Evolutionary conservation across 2,329 filamentous ascomycete species (phyloP).

Genomic region (Simplicillium aogashimaense): DNA sequence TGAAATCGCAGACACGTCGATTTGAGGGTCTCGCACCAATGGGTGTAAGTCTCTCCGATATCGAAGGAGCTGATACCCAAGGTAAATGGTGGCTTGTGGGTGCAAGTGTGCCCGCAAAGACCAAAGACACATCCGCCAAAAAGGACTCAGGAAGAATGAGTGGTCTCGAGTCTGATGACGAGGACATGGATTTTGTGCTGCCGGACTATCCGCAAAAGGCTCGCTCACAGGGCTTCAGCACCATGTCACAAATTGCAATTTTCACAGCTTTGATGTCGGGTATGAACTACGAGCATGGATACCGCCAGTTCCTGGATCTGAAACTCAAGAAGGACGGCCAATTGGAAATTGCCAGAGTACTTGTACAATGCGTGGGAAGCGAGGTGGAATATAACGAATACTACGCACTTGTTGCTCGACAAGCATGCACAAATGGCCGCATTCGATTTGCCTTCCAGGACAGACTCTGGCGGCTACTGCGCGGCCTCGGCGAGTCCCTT

Average conservation of each 20-base stretch:
- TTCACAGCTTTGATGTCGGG: slow-evolving; percentile 87
- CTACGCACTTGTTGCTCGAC: slow-evolving; percentile 76
- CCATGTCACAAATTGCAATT: slow-evolving; percentile 77
- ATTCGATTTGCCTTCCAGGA: slow-evolving; percentile 82
- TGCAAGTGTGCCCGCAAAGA: slow-evolving; percentile 64
- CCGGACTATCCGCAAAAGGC: slow-evolving; percentile 67
- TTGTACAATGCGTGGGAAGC: slow-evolving; percentile 77
- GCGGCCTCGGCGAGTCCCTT: slow-evolving; percentile 71
- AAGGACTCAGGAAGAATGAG: slow-evolving; percentile 17
- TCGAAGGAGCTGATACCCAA: slow-evolving; percentile 71
- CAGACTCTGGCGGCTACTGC: slow-evolving; percentile 77
- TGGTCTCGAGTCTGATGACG: slow-evolving; percentile 25
- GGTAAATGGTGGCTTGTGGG: slow-evolving; percentile 99
- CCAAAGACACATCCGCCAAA: slow-evolving; percentile 7
- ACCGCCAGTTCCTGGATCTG: slow-evolving; percentile 69
- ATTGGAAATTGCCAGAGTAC: slow-evolving; percentile 74
- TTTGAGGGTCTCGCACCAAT: slow-evolving; percentile 73
- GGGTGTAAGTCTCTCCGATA: slow-evolving; percentile 70
- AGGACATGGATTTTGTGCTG: slow-evolving; percentile 37
- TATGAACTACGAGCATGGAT: slow-evolving; percentile 73
- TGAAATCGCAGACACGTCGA: slow-evolving; percentile 49
- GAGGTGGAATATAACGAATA: slow-evolving; percentile 87
- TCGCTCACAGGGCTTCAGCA: slow-evolving; percentile 75
- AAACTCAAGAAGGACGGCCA: slow-evolving; percentile 79
- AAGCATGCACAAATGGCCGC: slow-evolving; percentile 64